Percentiles rank a stretch among this genome's conserved stretches.
These are phyloP conservation scores for Didymella glomerata DNA, from an alignment of 2,329 filamentous ascomycete genomes.

Conservation along the genomic window DNA sequence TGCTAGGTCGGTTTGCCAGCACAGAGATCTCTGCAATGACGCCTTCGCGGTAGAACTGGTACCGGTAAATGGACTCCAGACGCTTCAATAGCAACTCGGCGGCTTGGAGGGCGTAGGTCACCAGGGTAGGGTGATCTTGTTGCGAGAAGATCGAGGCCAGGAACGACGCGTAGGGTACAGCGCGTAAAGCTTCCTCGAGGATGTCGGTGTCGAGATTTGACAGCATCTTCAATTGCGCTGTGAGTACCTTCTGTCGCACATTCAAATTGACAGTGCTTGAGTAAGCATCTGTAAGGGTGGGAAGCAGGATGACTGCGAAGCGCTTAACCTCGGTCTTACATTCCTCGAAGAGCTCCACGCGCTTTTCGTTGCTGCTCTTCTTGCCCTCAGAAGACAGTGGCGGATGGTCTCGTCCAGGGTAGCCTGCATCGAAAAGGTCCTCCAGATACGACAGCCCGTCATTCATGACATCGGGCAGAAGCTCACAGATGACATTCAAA, in stretches of 20 bases:
- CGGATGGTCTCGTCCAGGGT: slow-evolving; percentile 57
- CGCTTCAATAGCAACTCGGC: slow-evolving; percentile 87
- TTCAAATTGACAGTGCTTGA: slow-evolving; percentile 96
- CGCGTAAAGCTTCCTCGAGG: slow-evolving; percentile 81
- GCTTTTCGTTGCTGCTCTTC: slow-evolving; percentile 76
- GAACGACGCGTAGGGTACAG: slow-evolving; percentile 95
- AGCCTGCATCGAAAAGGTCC: slow-evolving; percentile 59
- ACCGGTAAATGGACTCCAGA: slow-evolving; percentile 86
- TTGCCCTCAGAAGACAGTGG: slow-evolving; percentile 56
- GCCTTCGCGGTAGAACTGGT: slow-evolving; percentile 96
- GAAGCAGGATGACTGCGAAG: slow-evolving; percentile 91
- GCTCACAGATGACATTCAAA: slow-evolving; percentile 94
- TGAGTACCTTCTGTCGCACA: slow-evolving; percentile 93
- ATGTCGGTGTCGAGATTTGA: slow-evolving; percentile 90
- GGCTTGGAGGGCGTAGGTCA: slow-evolving; percentile 86
- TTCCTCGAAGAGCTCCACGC: slow-evolving; percentile 79
- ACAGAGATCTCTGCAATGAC: slow-evolving; percentile 91
- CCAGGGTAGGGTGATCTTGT: slow-evolving; percentile 87
- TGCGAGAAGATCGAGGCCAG: slow-evolving; percentile 94
- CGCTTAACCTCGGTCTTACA: slow-evolving; percentile 88
- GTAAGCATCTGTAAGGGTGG: slow-evolving; percentile 94
- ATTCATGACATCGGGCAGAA: slow-evolving; percentile 78
- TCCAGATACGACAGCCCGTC: slow-evolving; percentile 62
- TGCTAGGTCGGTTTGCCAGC: slow-evolving; percentile 66
- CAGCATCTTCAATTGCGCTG: slow-evolving; percentile 97